Percentiles rank a stretch among this genome's conserved stretches.
phyloP scores from a whole-genome alignment of 352 stramenopile species.

The Elongisporangium anandrum region DNA sequence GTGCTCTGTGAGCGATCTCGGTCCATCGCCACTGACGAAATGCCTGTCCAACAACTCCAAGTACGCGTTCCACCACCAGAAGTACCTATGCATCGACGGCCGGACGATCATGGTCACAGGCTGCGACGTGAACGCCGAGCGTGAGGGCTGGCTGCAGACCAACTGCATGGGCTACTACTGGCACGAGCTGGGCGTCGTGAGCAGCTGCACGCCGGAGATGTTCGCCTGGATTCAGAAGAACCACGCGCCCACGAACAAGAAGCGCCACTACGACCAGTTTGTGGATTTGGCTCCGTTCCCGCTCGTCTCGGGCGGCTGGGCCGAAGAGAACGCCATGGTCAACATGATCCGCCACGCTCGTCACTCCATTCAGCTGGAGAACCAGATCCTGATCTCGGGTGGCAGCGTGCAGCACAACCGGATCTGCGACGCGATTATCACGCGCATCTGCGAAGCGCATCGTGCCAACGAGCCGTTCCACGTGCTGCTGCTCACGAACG shows the following conservation, averaged over 20 bases:
- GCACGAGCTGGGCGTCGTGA: slow-evolving; percentile 68
- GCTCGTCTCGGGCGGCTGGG: slow-evolving; percentile 65
- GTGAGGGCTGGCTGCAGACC: slow-evolving; percentile 52
- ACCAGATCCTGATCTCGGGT: slow-evolving; percentile 79
- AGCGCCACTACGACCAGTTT: slow-evolving; percentile 52
- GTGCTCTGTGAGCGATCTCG: slow-evolving; percentile 64
- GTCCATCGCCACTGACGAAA: slow-evolving; percentile 24
- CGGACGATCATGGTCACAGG: slow-evolving; percentile 65
- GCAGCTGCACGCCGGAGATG: slow-evolving; percentile 42
- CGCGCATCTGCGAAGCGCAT: slow-evolving; percentile 39
- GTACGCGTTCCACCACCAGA: slow-evolving; percentile 82
- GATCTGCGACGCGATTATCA: slow-evolving; percentile 57
- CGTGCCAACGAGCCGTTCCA: slow-evolving; percentile 34
- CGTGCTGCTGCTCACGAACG: slow-evolving; percentile 68
- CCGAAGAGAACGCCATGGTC: slow-evolving; percentile 78
- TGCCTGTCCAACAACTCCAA: slow-evolving; percentile 75
- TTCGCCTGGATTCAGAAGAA: slow-evolving; percentile 56
- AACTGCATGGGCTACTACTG: slow-evolving; percentile 74
- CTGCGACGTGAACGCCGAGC: slow-evolving; percentile 72
- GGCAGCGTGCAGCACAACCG: slow-evolving; percentile 70
- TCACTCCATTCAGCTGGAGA: slow-evolving; percentile 66
- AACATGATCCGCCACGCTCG: slow-evolving; percentile 74
- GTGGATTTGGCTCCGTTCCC: slow-evolving; percentile 58
- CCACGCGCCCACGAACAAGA: slow-evolving; percentile 32
- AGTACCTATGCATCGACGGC: slow-evolving; percentile 72